Evolutionary conservation across 805 yeast species (phyloP), one percentile per base, ranked within the genome.

Genomic region (Lachancea sp.): DNA sequence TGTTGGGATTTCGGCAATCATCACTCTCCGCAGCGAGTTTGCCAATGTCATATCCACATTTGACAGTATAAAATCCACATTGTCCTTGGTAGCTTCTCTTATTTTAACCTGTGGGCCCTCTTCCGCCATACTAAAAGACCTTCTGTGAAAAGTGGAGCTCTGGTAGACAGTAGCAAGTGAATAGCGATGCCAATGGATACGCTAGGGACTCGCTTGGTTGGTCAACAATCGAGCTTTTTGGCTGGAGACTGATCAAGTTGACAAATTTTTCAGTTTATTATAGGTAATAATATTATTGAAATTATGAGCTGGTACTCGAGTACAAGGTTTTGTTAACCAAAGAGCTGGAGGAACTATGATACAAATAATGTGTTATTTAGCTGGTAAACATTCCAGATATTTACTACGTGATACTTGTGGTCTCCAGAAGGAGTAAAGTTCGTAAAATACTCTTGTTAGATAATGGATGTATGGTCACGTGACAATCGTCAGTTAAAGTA

Each of bases 1-100:
- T 0, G 99, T 93, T 29, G 99, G 99, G 46, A 93, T 93, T 66
- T 93, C 99, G 1, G 96, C 90, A 49, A 93, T 72, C 87, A 93
- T 90, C 34, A 85, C 80, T 63, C 99, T 75, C 56, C 99, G 77
- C 32, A 93, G 55, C 13, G 98, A 85, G 73, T 93, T 93, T 16
- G 98, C 98, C 59, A 91, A 70, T 0, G 96, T 78, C 48, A 93
- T 67, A 62, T 91, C 97, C 29, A 89, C 90, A 59, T 89, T 88
- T 37, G 86, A 77, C 46, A 93, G 67, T 32, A 91, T 87, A 59
- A 93, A 85, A 65, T 93, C 95, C 50, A 93, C 97, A 59, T 80
- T 85, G 60, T 91, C 97, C 52, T 75, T 74, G 39, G 84, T 89
- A 16, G 91, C 81, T 59, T 82, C 81, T 66, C 97, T 81, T 63